These are phyloP conservation scores for Nitzschia sp. DNA, from an alignment of 108 stramenopile species.

Conservation along the genomic window DNA sequence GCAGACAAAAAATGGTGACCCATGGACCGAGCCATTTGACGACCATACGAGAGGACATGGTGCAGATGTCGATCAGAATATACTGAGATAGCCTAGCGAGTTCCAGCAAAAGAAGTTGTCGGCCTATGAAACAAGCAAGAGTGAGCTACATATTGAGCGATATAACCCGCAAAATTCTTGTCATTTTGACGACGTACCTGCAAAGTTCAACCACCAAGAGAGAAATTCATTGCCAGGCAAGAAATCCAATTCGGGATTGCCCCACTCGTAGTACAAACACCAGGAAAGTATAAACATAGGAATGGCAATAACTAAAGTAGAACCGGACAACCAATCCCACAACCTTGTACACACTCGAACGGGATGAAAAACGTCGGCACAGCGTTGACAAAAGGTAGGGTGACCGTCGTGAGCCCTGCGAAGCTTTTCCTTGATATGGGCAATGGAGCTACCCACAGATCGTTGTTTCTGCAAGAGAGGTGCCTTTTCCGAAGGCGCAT, in stretches of 20 bases:
- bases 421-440: not conserved
- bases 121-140: conserved; percentile 18
- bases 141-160: too few species aligned
- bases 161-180: too few species aligned
- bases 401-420: too few species aligned
- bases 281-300: conserved; percentile 31
- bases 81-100: conserved; percentile 52
- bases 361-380: conserved; percentile 4
- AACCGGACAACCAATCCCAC: not conserved
- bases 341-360: not conserved
- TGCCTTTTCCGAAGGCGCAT: not conserved
- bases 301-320: conserved; percentile 23
- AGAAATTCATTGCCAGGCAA: conserved; percentile 51
- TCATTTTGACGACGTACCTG: conserved; percentile 15
- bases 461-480: conserved; percentile 4
- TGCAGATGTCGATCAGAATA: conserved; percentile 47
- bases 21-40: conserved; percentile 66
- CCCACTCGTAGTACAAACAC: conserved; percentile 47
- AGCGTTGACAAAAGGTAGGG: too few species aligned
- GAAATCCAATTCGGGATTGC: conserved; percentile 65
- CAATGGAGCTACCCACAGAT: not conserved
- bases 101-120: conserved; percentile 57
- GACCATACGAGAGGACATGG: conserved; percentile 35
- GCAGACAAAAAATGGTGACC: conserved; percentile 61
- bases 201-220: conserved; percentile 76